Evolutionary conservation across 2,329 filamentous ascomycete genomes (phyloP).

Genomic region (Aspergillus pseudoglaucus): DNA sequence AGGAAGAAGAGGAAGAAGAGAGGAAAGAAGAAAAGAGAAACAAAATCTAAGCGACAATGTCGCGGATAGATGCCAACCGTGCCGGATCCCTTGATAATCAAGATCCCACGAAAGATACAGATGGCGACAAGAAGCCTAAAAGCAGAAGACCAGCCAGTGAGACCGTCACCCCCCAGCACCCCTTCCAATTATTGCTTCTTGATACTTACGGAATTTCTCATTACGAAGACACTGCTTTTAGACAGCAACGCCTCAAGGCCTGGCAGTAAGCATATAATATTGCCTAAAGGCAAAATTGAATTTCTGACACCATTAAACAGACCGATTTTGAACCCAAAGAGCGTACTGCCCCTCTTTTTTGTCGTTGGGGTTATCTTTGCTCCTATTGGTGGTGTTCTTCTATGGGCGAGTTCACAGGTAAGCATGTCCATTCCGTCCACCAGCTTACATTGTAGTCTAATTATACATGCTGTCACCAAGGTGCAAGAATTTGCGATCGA

Average conservation of each 20-base stretch:
- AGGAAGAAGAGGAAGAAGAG: too few species aligned
- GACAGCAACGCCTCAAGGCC: constrained; percentile 93
- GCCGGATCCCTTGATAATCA: constrained; percentile 40
- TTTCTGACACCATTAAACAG: constrained; percentile 41
- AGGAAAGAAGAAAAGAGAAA: too few species aligned
- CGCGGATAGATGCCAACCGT: constrained; percentile 34
- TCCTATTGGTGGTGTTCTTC: constrained; percentile 77
- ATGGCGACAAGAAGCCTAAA: constrained; percentile 71
- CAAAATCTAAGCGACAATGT: constrained; percentile 31
- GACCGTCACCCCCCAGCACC: constrained; percentile 15
- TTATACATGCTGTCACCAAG: constrained; percentile 37
- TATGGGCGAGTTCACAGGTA: constrained; percentile 80
- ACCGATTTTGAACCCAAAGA: constrained; percentile 92
- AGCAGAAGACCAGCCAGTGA: constrained; percentile 84
- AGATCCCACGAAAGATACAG: constrained; percentile 31
- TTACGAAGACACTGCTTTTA: constrained; percentile 78
- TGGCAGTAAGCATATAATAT: constrained; percentile 68
- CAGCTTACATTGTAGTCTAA: background rate
- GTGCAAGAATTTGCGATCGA: constrained; percentile 88
- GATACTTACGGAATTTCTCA: constrained; percentile 1
- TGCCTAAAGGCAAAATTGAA: background rate
- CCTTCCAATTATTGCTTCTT: constrained; percentile 2
- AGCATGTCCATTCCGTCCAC: background rate
- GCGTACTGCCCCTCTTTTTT: constrained; percentile 86
- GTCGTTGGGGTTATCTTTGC: constrained; percentile 86